Conservation (phyloP, 768 basidiomycete species). For the Boletus rufocinnamomeus region DNA sequence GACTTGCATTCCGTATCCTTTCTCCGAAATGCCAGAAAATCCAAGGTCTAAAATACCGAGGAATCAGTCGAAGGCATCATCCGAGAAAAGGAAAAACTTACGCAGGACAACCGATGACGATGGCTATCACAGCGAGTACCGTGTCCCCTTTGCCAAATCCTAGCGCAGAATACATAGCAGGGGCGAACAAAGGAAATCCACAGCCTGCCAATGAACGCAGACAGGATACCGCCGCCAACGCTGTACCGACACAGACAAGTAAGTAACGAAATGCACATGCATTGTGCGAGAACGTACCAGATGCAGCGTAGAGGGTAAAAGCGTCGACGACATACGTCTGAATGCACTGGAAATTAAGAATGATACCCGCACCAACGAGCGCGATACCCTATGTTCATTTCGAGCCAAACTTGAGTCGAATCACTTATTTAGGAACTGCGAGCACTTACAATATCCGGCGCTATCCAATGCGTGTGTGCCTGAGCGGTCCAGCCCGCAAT, state of each 20-base stretch:
- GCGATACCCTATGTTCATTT: conserved; percentile 51
- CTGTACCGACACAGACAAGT: conserved; percentile 32
- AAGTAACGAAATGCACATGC: not conserved
- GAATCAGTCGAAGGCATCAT: conserved; percentile 31
- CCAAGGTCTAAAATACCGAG: conserved; percentile 40
- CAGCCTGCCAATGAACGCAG: conserved; percentile 70
- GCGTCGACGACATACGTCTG: conserved; percentile 70
- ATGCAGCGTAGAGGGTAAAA: conserved; percentile 68
- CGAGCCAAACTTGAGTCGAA: not conserved
- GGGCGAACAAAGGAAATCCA: conserved; percentile 77
- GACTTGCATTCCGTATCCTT: conserved; percentile 52
- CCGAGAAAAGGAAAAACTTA: conserved; percentile 13
- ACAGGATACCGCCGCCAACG: conserved; percentile 64
- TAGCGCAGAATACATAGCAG: conserved; percentile 61
- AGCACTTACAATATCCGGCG: conserved; percentile 57
- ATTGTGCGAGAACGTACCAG: conserved; percentile 42
- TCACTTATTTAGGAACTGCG: not conserved
- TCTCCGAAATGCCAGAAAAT: conserved; percentile 49
- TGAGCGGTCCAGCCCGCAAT: conserved; percentile 73
- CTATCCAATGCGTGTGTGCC: conserved; percentile 64
- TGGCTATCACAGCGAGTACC: conserved; percentile 57
- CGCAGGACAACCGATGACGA: conserved; percentile 62
- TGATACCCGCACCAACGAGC: conserved; percentile 56
- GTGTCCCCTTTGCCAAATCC: conserved; percentile 74
- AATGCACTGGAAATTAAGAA: conserved; percentile 60